Conservation (phyloP, 345 rosid genomes). For the Pistacia vera region DNA sequence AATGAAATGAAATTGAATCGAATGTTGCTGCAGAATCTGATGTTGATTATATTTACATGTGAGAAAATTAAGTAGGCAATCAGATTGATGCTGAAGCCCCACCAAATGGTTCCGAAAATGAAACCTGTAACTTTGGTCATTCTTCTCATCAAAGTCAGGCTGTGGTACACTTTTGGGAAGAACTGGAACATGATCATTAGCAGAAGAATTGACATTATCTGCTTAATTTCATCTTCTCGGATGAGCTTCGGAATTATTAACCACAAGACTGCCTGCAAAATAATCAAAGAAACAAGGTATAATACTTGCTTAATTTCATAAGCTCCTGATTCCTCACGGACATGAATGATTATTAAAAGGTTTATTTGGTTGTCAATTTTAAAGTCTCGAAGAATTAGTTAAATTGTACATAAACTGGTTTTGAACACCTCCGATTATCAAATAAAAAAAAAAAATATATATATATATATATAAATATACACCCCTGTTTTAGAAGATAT, state of each 20-base stretch:
- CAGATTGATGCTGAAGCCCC: constrained; percentile 92
- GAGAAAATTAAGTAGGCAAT: constrained; percentile 92
- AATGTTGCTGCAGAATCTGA: too few species aligned
- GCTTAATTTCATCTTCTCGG: constrained; percentile 59
- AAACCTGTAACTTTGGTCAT: constrained; percentile 93
- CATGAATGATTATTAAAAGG: too few species aligned
- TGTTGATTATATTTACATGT: constrained; percentile 47
- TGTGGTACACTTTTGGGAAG: constrained; percentile 89
- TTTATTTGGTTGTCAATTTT: too few species aligned
- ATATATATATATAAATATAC: too few species aligned
- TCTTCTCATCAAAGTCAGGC: constrained; percentile 66
- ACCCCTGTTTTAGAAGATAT: too few species aligned
- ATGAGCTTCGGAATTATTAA: constrained; percentile 64
- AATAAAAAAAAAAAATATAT: too few species aligned
- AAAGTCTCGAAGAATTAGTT: too few species aligned
- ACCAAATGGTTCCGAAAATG: constrained; percentile 94
- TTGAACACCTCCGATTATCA: too few species aligned
- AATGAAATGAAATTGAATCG: too few species aligned
- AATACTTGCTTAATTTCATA: too few species aligned
- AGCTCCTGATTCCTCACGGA: too few species aligned
- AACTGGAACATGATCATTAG: constrained; percentile 58
- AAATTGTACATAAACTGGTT: too few species aligned
- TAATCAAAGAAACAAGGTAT: not conserved
- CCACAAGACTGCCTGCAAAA: constrained; percentile 81
- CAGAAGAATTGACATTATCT: constrained; percentile 68